Evolutionary conservation across 192 early-diverging fungal species (phyloP).

Genomic region (Fimicolochytrium jonesii): DNA sequence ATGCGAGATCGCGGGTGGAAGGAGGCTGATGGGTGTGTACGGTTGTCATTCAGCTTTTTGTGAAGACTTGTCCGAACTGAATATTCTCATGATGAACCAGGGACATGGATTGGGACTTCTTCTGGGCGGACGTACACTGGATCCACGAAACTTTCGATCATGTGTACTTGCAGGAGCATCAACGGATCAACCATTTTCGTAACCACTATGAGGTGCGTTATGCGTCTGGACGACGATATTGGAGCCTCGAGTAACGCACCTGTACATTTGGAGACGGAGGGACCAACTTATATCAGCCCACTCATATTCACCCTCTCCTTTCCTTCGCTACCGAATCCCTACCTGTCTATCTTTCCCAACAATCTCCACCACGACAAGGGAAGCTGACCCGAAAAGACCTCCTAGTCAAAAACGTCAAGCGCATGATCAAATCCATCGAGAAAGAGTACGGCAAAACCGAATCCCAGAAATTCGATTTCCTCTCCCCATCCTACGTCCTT

Average conservation of each 20-base stretch:
- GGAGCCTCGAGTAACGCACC: no score
- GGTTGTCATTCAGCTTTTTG: no score
- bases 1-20: slow-evolving; percentile 60
- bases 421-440: slow-evolving; percentile 62
- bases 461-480: slow-evolving; percentile 55
- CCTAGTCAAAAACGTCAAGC: slow-evolving; percentile 62
- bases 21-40: slow-evolving; percentile 44
- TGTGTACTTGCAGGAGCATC: slow-evolving; percentile 54
- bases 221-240: no score
- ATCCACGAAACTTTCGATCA: slow-evolving; percentile 64
- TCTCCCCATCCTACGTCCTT: slow-evolving; percentile 52
- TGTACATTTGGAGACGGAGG: no score
- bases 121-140: slow-evolving; percentile 66
- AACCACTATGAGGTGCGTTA: slow-evolving; percentile 64
- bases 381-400: slow-evolving; percentile 63
- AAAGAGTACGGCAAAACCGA: slow-evolving; percentile 57
- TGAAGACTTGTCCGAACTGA: no score
- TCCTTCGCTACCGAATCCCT: no score
- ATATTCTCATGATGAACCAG: slow-evolving; percentile 20
- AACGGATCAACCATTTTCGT: slow-evolving; percentile 61
- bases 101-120: slow-evolving; percentile 62
- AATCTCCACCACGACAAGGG: no score
- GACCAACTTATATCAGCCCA: no score
- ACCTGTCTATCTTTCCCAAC: no score
- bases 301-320: no score